Base-by-base conservation (phyloP, 2,329 filamentous ascomycete species). In the Penicillium nordicum region DNA sequence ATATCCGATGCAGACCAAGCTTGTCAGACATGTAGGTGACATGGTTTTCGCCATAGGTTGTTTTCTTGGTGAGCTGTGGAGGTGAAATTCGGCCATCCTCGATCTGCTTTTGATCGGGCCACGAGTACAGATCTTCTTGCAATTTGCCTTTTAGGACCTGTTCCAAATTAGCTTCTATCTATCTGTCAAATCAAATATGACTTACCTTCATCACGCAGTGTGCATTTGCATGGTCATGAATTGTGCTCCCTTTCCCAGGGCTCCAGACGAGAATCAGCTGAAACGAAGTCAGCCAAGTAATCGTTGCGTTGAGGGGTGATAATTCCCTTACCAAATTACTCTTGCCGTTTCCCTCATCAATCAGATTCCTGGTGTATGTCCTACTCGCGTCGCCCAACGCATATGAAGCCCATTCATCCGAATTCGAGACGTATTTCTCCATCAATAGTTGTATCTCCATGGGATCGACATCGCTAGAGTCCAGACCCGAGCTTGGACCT, bases 1-100 rank as follows among this genome's bases (percentile, higher is more conserved):
- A 85, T 57, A 96, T 88, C 52, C 87, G 85, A 76, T 97, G 92
- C 41, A 97, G 80, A 21, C 92, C 92, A 29, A 96, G 84, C 76
- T 80, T 85, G 72, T 96, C 92, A 38, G 90, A 89, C 87, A 97
- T 96, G 74, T 96, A 96, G 9, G 90, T 88, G 38, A 96, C 90
- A 60, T 88, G 79, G 62, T 93, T 88, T 69, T 87, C 80, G 48
- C 79, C 76, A 68, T 91, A 89, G 41, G 80, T 82, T 38, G 83
- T 89, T 67, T 90, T 83, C 43, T 84, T 86, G 62, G 86, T 87
- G 55, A 89, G 74, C 57, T 78, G 70, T 74, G 89, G 86, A 3
- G 86, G 85, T 6, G 78, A 73, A 5, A 68, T 62, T 53, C 78
- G 69, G 36, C 74, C 77, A 47, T 81, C 77, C 47, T 79, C 74